A percentile compares a stretch with the other conserved stretches of the same genome.
These are phyloP conservation scores for Fusarium haematococcum DNA, from an alignment of 2,329 filamentous ascomycete genomes.

Conservation along the genomic window DNA sequence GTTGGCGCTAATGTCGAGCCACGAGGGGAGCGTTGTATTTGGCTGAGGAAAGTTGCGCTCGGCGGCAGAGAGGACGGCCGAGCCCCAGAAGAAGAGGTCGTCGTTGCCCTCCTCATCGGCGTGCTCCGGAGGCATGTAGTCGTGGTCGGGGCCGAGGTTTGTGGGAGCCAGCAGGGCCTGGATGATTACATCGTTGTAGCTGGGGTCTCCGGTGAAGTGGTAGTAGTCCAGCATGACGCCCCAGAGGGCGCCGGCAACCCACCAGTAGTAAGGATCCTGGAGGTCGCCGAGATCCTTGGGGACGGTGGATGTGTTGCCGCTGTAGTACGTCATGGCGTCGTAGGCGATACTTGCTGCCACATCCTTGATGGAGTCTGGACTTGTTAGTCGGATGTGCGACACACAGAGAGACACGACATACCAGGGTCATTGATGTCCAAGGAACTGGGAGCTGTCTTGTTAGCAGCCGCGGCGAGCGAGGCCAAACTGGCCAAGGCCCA, in stretches of 20 bases:
- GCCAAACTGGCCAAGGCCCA: conserved; percentile 25
- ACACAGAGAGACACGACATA: conserved; percentile 8
- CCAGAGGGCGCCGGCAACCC: conserved; percentile 74
- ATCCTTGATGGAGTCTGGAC: conserved; percentile 69
- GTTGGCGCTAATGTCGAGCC: conserved; percentile 75
- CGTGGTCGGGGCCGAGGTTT: conserved; percentile 66
- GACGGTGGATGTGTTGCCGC: conserved; percentile 68
- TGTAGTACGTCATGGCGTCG: conserved; percentile 73
- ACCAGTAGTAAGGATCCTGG: conserved; percentile 76
- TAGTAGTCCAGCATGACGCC: conserved; percentile 78
- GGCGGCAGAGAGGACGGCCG: conserved; percentile 74
- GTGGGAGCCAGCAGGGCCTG: conserved; percentile 67
- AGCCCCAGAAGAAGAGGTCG: conserved; percentile 80
- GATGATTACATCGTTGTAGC: conserved; percentile 70
- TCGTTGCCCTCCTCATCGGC: conserved; percentile 76
- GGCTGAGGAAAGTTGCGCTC: conserved; percentile 76
- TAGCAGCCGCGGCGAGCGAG: conserved; percentile 25
- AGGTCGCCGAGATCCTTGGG: conserved; percentile 70
- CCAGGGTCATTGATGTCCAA: conserved; percentile 34
- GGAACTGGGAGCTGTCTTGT: conserved; percentile 32
- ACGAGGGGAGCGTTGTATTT: conserved; percentile 66
- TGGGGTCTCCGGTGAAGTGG: conserved; percentile 71
- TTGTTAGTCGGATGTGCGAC: conserved; percentile 11
- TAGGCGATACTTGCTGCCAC: conserved; percentile 71
- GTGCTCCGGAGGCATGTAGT: conserved; percentile 71